phyloP scores from a whole-genome alignment of 1,284 basidiomycete species.

The Apiotrichum mycotoxinovorans region DNA sequence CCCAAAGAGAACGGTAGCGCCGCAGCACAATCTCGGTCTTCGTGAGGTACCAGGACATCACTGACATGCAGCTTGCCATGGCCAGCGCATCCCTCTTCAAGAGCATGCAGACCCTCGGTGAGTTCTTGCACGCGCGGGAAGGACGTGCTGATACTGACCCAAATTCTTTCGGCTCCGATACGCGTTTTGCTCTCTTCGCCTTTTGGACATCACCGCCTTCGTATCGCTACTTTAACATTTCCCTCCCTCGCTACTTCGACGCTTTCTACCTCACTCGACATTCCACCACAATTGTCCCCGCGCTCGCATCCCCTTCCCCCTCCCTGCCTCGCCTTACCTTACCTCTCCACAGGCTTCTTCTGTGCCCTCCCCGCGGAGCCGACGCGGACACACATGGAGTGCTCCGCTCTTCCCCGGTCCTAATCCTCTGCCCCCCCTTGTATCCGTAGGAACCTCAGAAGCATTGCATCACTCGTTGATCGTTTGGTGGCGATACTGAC shows the following conservation, averaged over 20 bases:
- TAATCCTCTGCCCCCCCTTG: background rate
- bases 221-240: too few species aligned
- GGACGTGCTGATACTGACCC: background rate
- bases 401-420: conserved; percentile 59
- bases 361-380: conserved; percentile 71
- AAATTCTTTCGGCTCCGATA: background rate
- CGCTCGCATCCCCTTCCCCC: too few species aligned
- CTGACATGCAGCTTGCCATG: conserved; percentile 59
- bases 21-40: too few species aligned
- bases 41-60: too few species aligned
- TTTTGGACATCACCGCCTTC: too few species aligned
- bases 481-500: background rate
- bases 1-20: too few species aligned
- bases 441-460: background rate
- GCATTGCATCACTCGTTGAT: background rate
- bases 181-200: background rate
- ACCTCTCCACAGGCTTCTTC: conserved; percentile 59
- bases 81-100: conserved; percentile 65
- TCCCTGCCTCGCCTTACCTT: background rate
- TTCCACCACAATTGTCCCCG: too few species aligned
- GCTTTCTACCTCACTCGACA: too few species aligned
- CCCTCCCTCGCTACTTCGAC: too few species aligned
- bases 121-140: background rate
- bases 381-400: conserved; percentile 67
- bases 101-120: conserved; percentile 60